A percentile compares a stretch with the other conserved stretches of the same genome.
Conservation (phyloP, 208 protist species). For the Acanthamoeba royreba region DNA sequence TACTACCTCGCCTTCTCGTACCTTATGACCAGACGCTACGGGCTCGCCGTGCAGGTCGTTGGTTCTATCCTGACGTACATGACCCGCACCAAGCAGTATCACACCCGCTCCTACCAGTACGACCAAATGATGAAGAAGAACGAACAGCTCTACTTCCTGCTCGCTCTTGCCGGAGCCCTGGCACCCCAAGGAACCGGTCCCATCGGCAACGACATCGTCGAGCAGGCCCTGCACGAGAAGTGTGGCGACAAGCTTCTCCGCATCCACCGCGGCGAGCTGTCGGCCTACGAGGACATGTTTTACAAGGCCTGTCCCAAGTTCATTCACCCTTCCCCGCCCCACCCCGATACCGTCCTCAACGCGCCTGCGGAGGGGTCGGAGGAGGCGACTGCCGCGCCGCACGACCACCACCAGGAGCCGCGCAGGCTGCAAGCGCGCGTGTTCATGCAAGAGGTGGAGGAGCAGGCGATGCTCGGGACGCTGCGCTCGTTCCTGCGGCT, state of each 20-base stretch:
- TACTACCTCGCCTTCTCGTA: slow-evolving; percentile 86
- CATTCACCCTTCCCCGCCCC: slow-evolving; percentile 56
- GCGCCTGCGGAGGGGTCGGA: neutral
- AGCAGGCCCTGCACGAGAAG: slow-evolving; percentile 68
- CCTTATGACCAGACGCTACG: slow-evolving; percentile 83
- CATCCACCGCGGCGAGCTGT: slow-evolving; percentile 66
- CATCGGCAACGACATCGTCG: slow-evolving; percentile 69
- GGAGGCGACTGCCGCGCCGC: neutral
- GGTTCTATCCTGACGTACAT: slow-evolving; percentile 76
- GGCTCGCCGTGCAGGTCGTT: slow-evolving; percentile 74
- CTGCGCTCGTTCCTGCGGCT: slow-evolving; percentile 81
- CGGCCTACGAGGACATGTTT: slow-evolving; percentile 75
- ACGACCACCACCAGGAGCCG: slow-evolving; percentile 27
- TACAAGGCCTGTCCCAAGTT: slow-evolving; percentile 75
- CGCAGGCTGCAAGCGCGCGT: slow-evolving; percentile 64
- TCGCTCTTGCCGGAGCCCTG: slow-evolving; percentile 74
- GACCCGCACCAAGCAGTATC: slow-evolving; percentile 70
- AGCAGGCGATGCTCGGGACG: slow-evolving; percentile 72
- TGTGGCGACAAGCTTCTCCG: slow-evolving; percentile 72
- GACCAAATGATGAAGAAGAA: slow-evolving; percentile 79
- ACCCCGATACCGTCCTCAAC: slow-evolving; percentile 20
- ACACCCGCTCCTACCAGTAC: slow-evolving; percentile 73
- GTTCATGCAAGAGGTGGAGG: slow-evolving; percentile 77
- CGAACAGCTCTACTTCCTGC: slow-evolving; percentile 79
- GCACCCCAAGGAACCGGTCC: slow-evolving; percentile 69